Base-by-base conservation (phyloP, 257 asterid genomes). In the Perilla frutescens region DNA sequence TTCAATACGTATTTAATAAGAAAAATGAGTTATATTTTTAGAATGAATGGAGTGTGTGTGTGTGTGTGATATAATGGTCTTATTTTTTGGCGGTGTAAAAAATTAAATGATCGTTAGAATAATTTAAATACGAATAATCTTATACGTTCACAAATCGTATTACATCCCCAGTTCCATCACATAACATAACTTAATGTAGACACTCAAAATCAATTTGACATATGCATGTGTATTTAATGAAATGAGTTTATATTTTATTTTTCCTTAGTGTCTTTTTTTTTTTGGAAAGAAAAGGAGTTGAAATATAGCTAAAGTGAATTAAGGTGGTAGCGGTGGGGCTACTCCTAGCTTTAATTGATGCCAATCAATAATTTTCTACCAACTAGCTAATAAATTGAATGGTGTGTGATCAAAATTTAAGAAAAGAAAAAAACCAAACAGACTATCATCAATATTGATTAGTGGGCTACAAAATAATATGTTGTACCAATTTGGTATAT, bases 361-460 rank as follows among this genome's bases (percentile, higher is more conserved):
- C 40, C 54, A 54, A 63, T 54, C 10, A 62, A 62, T 34, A 62
- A 62, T 70, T 63, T 11, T 70, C 0, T 9, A 57, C 45, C 51
- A 41, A 45, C 70, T 39, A 20, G 26, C 26, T 20, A 20, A 20
- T 20, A 20, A 20, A 20, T 20, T 20, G 26, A 20, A 20, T 20
- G 26, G 26, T 20, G 26, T 20, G 26, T 0, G 5, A 56, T 3
- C 10, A 62, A 49, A 34, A 12, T 40, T 10, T 2, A 37, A 51
- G 8, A 26, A 67, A 59, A 48, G n/a, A 7, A 20, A 20, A 20
- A 20, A 20, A 20, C 26, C 26, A 20, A 20, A 54, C 41, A 59
- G 1, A 5, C 32, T 43, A 3, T n/a, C 34, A 31, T 4, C 12
- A 5, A 26, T 20, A 7, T 5, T 48, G 12, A 65, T 26, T 36